Evolutionary conservation across 2,329 filamentous ascomycete species (phyloP), one percentile per base, ranked within the genome.

Genomic region (Claviceps sp.): DNA sequence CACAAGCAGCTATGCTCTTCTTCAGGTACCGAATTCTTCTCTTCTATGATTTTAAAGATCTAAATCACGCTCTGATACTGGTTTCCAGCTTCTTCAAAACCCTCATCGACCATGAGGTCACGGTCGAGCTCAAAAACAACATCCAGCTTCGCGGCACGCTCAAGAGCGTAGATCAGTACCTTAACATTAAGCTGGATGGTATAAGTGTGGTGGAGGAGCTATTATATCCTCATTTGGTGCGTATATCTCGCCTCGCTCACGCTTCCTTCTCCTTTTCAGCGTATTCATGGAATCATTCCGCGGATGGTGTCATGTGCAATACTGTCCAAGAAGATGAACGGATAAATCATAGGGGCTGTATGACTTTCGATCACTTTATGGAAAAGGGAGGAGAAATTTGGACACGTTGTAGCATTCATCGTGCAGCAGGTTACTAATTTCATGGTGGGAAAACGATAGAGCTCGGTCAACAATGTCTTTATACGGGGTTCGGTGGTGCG

Each of bases 111-210:
- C 86, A 93, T 61, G 84, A 94, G 75, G 90, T 98, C 64, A 97
- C 90, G 47, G 89, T 98, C 66, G 93, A 98, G 75, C 86, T 98
- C 68, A 98, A 98, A 74, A 98, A 98, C 70, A 93, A 98, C 72
- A 95, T 98, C 61, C 89, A 90, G 66, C 94, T 98, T 68, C 87
- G 88, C 62, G 93, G 93, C 59, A 94, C 85, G 38, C 78, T 98
- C 59, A 98, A 97, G 76, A 94, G 87, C 65, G 91, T 98, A 59
- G 93, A 98, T 68, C 93, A 97, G 74, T 98, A 95, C 72, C 81
- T 98, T 65, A 98, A 98, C 73, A 96, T 98, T 73, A 97, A 97
- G 76, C 81, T 98, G 49, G 93, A 98, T 65, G 88, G 96, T 64
- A 94, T 97, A 55, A 79, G 84, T 57, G 91, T 97, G 37, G 79